phyloP scores from a whole-genome alignment of 305 asterid genomes.

The Euphrasia arctica region DNA sequence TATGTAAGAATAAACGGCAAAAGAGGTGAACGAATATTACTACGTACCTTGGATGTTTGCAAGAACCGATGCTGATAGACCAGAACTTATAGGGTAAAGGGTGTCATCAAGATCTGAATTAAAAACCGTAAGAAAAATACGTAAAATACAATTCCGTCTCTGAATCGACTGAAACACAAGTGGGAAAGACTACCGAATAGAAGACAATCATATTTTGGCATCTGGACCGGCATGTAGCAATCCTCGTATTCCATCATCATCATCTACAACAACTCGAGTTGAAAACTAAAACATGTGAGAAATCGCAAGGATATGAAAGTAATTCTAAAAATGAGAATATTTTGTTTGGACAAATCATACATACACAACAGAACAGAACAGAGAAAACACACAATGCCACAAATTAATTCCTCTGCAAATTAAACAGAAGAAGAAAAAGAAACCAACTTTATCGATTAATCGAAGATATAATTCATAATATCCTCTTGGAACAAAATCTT shows the following conservation, averaged over 20 bases:
- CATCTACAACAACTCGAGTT: background rate
- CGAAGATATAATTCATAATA: background rate
- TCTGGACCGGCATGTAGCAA: constrained; percentile 36
- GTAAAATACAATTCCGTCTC: background rate
- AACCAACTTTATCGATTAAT: background rate
- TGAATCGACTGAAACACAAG: background rate
- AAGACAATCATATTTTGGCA: constrained; percentile 76
- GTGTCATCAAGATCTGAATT: constrained; percentile 85
- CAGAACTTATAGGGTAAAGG: constrained; percentile 82
- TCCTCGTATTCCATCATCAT: constrained; percentile 32
- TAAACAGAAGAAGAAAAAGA: background rate
- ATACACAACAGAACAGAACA: too few relatives aligned
- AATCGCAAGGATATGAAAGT: background rate
- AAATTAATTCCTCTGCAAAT: background rate
- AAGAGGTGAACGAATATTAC: background rate
- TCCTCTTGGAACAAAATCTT: background rate
- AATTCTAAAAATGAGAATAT: background rate
- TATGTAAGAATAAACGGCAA: background rate
- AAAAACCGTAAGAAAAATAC: background rate
- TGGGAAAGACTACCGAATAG: constrained; percentile 51
- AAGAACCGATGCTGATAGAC: constrained; percentile 60
- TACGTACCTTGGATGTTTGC: constrained; percentile 37
- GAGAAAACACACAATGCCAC: too few relatives aligned
- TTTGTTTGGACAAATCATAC: too few relatives aligned
- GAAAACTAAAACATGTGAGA: background rate